Percentiles rank a stretch among this genome's conserved stretches.
Conservation (phyloP, 257 asterid species). For the Solanum pinnatisectum region DNA sequence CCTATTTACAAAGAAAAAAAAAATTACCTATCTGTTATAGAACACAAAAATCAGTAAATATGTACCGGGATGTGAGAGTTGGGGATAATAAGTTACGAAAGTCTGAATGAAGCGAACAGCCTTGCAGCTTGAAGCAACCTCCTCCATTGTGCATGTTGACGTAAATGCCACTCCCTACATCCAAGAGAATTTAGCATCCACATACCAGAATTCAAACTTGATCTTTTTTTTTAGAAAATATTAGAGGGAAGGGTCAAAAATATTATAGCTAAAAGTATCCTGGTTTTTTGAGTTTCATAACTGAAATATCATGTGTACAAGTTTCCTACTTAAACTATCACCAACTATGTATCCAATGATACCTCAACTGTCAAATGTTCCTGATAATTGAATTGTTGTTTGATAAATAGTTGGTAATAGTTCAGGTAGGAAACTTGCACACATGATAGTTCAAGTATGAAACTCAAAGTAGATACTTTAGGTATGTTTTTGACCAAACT, state of each 20-base stretch:
- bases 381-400: background rate
- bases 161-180: conserved; percentile 41
- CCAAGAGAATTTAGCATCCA: background rate
- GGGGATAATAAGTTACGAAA: conserved; percentile 20
- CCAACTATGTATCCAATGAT: background rate
- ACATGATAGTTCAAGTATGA: background rate
- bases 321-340: background rate
- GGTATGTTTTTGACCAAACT: background rate
- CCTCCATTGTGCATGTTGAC: conserved; percentile 48
- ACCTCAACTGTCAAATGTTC: background rate
- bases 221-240: background rate
- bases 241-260: background rate
- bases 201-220: background rate
- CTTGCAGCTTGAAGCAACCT: conserved; percentile 56
- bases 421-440: background rate
- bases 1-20: conserved; percentile 7
- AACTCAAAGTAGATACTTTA: background rate
- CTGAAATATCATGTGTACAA: background rate
- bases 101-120: conserved; percentile 59
- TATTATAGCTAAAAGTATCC: background rate
- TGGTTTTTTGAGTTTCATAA: background rate
- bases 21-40: background rate
- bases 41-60: background rate
- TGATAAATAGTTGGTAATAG: background rate
- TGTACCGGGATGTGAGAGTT: background rate